Conservation (phyloP, 2,329 filamentous ascomycete species). For the Aspergillus fijiensis region DNA sequence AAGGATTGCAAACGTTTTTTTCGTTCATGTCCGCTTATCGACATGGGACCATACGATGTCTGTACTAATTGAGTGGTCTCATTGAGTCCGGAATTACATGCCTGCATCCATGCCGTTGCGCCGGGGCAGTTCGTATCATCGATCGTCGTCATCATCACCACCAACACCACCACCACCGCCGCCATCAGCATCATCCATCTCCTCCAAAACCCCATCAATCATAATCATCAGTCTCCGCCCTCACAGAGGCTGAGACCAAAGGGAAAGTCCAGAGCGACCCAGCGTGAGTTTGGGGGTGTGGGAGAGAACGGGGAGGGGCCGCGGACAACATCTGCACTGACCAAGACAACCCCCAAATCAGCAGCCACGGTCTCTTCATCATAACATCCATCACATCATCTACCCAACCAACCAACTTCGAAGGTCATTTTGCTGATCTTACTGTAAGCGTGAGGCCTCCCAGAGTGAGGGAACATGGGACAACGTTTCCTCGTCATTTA, state of each 20-base stretch:
- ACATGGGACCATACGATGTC: not conserved
- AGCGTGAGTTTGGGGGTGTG: not conserved
- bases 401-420: not conserved
- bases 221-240: not conserved
- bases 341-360: conserved; percentile 1
- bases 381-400: conserved; percentile 3
- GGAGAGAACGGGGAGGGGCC: not conserved
- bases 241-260: not conserved
- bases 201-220: not conserved
- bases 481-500: not conserved
- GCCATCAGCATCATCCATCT: not conserved
- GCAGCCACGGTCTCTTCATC: conserved; percentile 1
- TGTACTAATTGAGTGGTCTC: not conserved
- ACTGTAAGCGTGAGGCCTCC: conserved; percentile 10
- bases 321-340: conserved; percentile 1
- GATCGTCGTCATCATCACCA: not conserved
- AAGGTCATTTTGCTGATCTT: conserved; percentile 12
- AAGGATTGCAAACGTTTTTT: conserved; percentile 4
- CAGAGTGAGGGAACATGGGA: conserved; percentile 6
- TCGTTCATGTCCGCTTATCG: conserved; percentile 5
- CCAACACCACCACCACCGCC: not conserved
- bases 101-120: not conserved
- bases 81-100: not conserved
- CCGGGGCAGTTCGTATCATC: not conserved
- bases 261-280: conserved; percentile 11